phyloP scores from a whole-genome alignment of 306 rosid species.

The Cajanus cajan region DNA sequence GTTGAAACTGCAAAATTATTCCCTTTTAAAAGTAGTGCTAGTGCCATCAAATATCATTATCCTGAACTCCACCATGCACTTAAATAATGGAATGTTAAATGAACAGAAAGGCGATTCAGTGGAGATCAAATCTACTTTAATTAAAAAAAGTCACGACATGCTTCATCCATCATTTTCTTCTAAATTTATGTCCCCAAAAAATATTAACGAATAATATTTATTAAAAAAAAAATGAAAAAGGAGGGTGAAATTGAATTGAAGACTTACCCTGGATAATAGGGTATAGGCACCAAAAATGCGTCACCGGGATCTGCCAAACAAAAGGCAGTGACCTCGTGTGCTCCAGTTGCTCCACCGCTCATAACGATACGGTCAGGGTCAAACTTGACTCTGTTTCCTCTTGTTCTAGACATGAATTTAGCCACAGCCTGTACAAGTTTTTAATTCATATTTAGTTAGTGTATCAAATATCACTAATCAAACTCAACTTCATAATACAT shows the following conservation, averaged over 20 bases:
- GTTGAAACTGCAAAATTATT: not conserved
- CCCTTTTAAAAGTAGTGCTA: not conserved
- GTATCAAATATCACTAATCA: not conserved
- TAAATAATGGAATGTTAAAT: not conserved
- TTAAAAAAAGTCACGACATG: not conserved
- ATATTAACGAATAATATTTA: not conserved
- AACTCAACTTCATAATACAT: not conserved
- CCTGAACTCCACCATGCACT: not conserved
- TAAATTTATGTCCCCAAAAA: not conserved
- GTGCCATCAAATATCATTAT: slow-evolving; percentile 1
- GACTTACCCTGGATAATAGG: slow-evolving; percentile 78
- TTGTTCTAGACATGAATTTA: slow-evolving; percentile 71
- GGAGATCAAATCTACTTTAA: not conserved
- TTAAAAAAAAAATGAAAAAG: not conserved
- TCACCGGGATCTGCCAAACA: slow-evolving; percentile 89
- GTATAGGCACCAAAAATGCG: slow-evolving; percentile 87
- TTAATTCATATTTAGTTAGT: not conserved
- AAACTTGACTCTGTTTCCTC: slow-evolving; percentile 70
- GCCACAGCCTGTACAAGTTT: slow-evolving; percentile 71
- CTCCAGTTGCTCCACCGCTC: slow-evolving; percentile 98
- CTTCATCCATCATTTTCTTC: not conserved
- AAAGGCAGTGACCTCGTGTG: slow-evolving; percentile 72
- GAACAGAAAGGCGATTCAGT: not conserved
- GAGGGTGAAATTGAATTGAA: not conserved
- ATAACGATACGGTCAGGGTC: slow-evolving; percentile 81